Evolutionary conservation across 495 filamentous ascomycete species (phyloP), one percentile per base, ranked within the genome.

Genomic region (Xylaria nigripes): DNA sequence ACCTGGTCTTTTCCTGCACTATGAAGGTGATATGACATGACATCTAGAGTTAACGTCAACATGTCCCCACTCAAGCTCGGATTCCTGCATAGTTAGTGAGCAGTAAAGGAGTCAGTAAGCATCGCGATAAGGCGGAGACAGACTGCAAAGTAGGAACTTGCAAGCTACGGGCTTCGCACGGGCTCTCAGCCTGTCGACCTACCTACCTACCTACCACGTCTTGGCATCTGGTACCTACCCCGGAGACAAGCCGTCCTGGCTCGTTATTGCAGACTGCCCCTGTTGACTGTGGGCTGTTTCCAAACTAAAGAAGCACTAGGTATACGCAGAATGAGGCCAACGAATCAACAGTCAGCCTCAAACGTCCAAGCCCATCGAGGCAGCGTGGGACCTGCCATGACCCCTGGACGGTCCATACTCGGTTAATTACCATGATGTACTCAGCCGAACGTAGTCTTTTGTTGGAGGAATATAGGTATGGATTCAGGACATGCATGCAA

Each of bases 11-110:
- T 9, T 29, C 27, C 36, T 40, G 36, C 36, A 9, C 36, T 18
- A 40, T 40, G 36, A 40, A 12, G 2, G 36, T 4, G 36, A 40
- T 3, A 40, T 40, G 36, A 29, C 27, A 29, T 9, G 19, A 40
- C 32, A 34, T n/a, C 23, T 27, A 19, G 32, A 42, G 19, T n/a
- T 32, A 18, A 16, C 9, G 36, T 21, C 45, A 34, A 45, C 6
- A 23, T 45, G 45, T 49, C 53, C 25, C 53, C 53, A 55, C 52
- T 43, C 36, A 18, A 38, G 52, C 38, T 41, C 42, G 15, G 46
- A 45, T 36, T 36, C 27, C 23, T 50, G 46, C 46, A 48, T 54
- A n/a, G 46, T 55, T 55, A 19, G 46, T 55, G 53, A 55, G 53
- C 45, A 36, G 45, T 32, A 48, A 19, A 19, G 43, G n/a, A 46